A percentile compares a stretch with the other conserved stretches of the same genome.
Evolutionary conservation across 148 eudicot species (phyloP).

Genomic region (Dianthus caryophyllus): DNA sequence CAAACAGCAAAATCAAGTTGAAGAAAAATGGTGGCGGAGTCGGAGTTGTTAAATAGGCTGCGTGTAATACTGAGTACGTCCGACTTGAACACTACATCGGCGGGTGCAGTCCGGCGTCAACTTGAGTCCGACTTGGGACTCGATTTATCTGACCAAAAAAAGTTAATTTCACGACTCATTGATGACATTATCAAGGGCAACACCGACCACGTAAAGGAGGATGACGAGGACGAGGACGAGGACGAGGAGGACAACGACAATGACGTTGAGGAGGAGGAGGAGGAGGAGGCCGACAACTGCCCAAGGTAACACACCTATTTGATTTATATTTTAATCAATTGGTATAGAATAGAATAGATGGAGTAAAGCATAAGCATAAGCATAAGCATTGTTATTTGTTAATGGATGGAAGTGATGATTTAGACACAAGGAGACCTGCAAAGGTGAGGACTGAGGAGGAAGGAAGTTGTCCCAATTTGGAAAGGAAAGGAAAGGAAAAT

Average conservation of each 20-base stretch:
- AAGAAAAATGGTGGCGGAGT: conserved; percentile 44
- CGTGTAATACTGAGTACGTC: conserved; percentile 40
- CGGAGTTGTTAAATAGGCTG: conserved; percentile 38
- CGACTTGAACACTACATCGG: conserved; percentile 50
- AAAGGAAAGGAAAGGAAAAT: too few relatives aligned
- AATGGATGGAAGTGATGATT: too few relatives aligned
- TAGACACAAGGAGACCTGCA: too few relatives aligned
- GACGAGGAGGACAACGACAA: conserved; percentile 1
- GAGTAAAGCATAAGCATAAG: too few relatives aligned
- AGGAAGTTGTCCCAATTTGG: too few relatives aligned
- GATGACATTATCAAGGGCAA: conserved; percentile 28
- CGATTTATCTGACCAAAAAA: conserved; percentile 40
- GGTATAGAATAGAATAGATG: too few relatives aligned
- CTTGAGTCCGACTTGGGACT: conserved; percentile 40
- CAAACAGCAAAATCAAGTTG: too few relatives aligned
- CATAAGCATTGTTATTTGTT: too few relatives aligned
- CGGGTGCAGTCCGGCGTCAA: conserved; percentile 48
- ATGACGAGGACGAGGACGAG: conserved; percentile 14
- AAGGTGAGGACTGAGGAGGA: too few relatives aligned
- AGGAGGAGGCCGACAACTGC: conserved; percentile 9
- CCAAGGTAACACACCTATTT: conserved; percentile 5
- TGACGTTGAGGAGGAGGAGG: too few relatives aligned
- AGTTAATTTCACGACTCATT: conserved; percentile 43
- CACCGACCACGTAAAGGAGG: neutral
- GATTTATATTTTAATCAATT: too few relatives aligned